Conservation (phyloP, 2,329 filamentous ascomycete species). For the Arthrobotrys conoides region DNA sequence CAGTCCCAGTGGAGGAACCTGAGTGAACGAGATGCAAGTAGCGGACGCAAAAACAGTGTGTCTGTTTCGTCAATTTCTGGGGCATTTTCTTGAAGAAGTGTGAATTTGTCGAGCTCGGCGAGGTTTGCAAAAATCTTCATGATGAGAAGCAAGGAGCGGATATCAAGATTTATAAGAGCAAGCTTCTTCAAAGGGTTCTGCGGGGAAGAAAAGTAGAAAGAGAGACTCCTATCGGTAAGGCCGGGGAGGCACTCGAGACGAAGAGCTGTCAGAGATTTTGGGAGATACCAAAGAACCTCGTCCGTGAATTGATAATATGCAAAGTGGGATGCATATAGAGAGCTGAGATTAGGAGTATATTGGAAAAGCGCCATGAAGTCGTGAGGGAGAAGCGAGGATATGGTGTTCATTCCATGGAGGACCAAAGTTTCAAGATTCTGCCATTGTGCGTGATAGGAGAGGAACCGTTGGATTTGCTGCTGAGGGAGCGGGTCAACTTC, state of each 20-base stretch:
- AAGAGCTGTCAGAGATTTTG: constrained; percentile 41
- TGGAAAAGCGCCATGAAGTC: constrained; percentile 52
- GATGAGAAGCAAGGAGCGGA: constrained; percentile 56
- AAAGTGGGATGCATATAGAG: constrained; percentile 54
- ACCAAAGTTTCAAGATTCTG: constrained; percentile 54
- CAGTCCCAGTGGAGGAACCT: constrained; percentile 60
- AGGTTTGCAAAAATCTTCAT: constrained; percentile 59
- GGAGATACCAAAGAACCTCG: constrained; percentile 55
- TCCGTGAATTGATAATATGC: constrained; percentile 57
- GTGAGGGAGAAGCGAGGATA: constrained; percentile 43
- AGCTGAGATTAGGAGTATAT: constrained; percentile 41
- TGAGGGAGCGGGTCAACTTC: constrained; percentile 45
- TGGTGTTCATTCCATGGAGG: constrained; percentile 57
- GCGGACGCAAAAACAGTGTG: constrained; percentile 50
- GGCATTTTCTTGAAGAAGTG: constrained; percentile 47
- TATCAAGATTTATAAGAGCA: constrained; percentile 56
- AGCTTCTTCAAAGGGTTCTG: constrained; percentile 57
- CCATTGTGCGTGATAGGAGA: constrained; percentile 55
- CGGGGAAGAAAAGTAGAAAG: constrained; percentile 53
- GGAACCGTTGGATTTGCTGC: constrained; percentile 41
- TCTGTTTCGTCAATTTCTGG: constrained; percentile 56
- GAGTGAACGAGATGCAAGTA: constrained; percentile 52
- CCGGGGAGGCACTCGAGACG: constrained; percentile 57
- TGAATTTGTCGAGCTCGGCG: constrained; percentile 54
- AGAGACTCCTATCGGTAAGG: constrained; percentile 49